phyloP scores from a whole-genome alignment of 306 rosid species.

The Gillenia trifoliata region DNA sequence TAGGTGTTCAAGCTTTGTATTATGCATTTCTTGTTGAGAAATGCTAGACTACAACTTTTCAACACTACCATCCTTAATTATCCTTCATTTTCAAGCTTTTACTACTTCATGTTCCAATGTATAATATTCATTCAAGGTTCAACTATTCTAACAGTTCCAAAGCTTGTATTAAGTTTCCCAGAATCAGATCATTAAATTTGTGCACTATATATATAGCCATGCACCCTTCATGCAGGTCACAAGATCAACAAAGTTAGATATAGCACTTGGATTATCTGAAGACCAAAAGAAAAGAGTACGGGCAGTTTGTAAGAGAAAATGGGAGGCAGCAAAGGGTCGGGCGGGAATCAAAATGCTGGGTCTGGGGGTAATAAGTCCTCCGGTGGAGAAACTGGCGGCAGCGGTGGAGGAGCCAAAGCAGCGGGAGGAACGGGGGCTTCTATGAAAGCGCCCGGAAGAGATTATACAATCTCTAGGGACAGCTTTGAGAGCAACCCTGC shows the following conservation, averaged over 20 bases:
- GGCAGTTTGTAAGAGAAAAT: not conserved
- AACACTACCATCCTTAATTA: too few species aligned
- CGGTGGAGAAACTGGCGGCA: not conserved
- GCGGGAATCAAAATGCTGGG: not conserved
- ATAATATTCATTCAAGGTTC: too few species aligned
- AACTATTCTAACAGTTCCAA: too few species aligned
- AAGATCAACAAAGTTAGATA: not conserved
- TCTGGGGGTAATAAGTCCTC: not conserved
- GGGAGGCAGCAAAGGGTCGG: not conserved
- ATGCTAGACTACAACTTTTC: too few species aligned
- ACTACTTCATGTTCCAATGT: too few species aligned
- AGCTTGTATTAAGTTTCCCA: too few species aligned
- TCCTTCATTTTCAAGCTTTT: too few species aligned
- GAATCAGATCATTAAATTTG: too few species aligned
- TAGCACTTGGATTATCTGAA: too few species aligned
- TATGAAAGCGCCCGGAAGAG: not conserved
- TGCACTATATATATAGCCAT: not conserved
- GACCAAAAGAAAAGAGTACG: not conserved
- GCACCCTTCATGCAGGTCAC: conserved; percentile 17
- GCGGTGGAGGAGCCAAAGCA: not conserved
- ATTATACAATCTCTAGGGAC: not conserved
- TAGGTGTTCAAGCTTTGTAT: too few species aligned
- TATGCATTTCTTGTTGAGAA: too few species aligned
- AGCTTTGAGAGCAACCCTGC: not conserved
- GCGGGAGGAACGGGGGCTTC: not conserved